A percentile compares a stretch with the other conserved stretches of the same genome.
phyloP scores from a whole-genome alignment of 352 stramenopile species.

The Thalassiosira livingstoniorum region DNA sequence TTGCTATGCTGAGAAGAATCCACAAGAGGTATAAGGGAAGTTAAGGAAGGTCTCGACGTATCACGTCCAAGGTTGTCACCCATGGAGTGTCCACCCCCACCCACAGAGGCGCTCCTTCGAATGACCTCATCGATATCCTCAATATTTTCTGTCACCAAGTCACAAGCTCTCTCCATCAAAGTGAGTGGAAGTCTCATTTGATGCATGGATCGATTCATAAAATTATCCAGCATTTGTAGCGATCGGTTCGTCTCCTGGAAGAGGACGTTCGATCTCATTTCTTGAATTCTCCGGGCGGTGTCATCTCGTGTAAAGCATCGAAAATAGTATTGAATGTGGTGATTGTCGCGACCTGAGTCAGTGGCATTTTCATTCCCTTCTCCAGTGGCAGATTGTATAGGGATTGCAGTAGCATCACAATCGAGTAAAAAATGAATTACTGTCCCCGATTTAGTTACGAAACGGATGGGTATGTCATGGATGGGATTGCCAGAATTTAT shows the following conservation, averaged over 20 bases:
- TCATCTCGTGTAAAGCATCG: constrained; percentile 72
- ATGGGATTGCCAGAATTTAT: constrained; percentile 62
- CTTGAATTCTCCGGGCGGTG: constrained; percentile 62
- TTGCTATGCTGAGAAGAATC: too few species aligned
- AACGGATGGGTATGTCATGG: constrained; percentile 61
- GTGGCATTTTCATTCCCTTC: constrained; percentile 23
- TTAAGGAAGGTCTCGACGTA: too few species aligned
- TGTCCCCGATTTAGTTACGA: constrained; percentile 58
- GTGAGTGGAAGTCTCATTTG: constrained; percentile 61
- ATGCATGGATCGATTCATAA: constrained; percentile 67
- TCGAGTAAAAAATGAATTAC: constrained; percentile 70
- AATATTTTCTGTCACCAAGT: constrained; percentile 59
- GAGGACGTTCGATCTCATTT: constrained; percentile 62
- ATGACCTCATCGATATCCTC: constrained; percentile 62
- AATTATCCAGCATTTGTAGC: constrained; percentile 64
- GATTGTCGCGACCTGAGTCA: constrained; percentile 10
- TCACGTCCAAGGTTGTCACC: too few species aligned
- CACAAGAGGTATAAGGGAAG: too few species aligned
- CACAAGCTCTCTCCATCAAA: constrained; percentile 60
- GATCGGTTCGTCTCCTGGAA: constrained; percentile 69
- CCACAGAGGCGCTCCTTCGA: constrained; percentile 24
- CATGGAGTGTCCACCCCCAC: too few species aligned
- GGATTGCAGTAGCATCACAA: constrained; percentile 53
- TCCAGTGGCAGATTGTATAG: constrained; percentile 22
- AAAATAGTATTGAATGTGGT: constrained; percentile 35